These are phyloP conservation scores for Glycine latifolia DNA, from an alignment of 306 rosid genomes.

Conservation along the genomic window DNA sequence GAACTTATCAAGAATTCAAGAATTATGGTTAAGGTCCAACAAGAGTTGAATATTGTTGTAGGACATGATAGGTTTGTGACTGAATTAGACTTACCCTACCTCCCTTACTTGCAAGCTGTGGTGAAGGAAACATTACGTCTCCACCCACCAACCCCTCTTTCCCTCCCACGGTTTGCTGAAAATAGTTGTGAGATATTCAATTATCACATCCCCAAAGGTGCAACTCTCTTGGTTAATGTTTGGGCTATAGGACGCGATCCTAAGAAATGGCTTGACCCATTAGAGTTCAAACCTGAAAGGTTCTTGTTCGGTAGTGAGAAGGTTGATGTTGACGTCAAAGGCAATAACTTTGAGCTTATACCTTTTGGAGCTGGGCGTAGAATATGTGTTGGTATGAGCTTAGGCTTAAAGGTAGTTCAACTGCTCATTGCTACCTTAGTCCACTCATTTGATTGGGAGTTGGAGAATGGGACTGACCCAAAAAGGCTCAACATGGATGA, in stretches of 20 bases:
- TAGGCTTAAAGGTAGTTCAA: constrained; percentile 73
- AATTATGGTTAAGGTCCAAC: neutral
- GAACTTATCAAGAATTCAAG: neutral
- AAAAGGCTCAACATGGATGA: constrained; percentile 81
- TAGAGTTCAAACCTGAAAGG: constrained; percentile 76
- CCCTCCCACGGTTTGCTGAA: constrained; percentile 67
- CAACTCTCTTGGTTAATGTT: constrained; percentile 75
- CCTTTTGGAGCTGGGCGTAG: constrained; percentile 91
- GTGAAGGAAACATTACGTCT: constrained; percentile 74
- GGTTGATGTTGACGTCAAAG: constrained; percentile 60
- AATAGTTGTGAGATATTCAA: constrained; percentile 64
- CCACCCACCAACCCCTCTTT: constrained; percentile 49
- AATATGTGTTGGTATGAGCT: constrained; percentile 74
- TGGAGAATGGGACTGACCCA: neutral
- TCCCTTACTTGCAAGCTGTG: constrained; percentile 43
- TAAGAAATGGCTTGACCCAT: constrained; percentile 58
- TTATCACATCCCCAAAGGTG: constrained; percentile 72
- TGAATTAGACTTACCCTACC: constrained; percentile 59
- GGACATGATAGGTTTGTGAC: constrained; percentile 58
- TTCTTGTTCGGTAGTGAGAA: constrained; percentile 65
- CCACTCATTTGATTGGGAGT: constrained; percentile 51
- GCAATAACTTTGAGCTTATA: constrained; percentile 64
- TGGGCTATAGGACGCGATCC: constrained; percentile 91
- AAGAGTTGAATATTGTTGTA: neutral
- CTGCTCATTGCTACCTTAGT: constrained; percentile 56